Evolutionary conservation across 768 basidiomycete genomes (phyloP).

Genomic region (Collybia sp.): DNA sequence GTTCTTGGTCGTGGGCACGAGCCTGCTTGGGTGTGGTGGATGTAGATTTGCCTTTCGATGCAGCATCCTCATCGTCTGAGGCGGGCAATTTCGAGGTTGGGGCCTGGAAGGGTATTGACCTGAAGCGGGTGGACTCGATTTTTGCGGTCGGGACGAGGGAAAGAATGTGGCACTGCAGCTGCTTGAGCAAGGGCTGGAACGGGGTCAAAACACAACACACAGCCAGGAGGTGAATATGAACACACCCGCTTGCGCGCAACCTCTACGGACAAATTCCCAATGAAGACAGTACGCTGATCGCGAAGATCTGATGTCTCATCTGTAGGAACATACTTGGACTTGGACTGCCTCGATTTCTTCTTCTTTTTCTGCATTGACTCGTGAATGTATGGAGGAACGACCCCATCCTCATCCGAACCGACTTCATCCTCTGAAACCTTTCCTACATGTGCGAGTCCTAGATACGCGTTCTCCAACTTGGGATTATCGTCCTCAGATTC

Average conservation of each 20-base stretch:
- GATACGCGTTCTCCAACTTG: slow-evolving; percentile 30
- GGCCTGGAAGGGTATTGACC: slow-evolving; percentile 85
- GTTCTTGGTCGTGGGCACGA: slow-evolving; percentile 50
- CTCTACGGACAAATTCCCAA: slow-evolving; percentile 82
- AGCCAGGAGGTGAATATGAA: slow-evolving; percentile 2
- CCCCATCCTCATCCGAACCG: slow-evolving; percentile 14
- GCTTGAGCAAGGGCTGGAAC: slow-evolving; percentile 65
- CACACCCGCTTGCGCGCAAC: slow-evolving; percentile 74
- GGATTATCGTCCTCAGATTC: slow-evolving; percentile 26
- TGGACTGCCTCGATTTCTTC: slow-evolving; percentile 23
- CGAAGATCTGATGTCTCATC: slow-evolving; percentile 72
- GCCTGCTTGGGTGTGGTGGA: slow-evolving; percentile 22
- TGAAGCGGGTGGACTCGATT: slow-evolving; percentile 91
- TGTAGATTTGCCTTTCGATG: slow-evolving; percentile 23
- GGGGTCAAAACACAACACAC: slow-evolving; percentile 1
- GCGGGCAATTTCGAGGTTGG: slow-evolving; percentile 65
- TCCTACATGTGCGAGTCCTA: slow-evolving; percentile 1
- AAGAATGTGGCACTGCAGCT: slow-evolving; percentile 73
- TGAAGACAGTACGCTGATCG: slow-evolving; percentile 83
- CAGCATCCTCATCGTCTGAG: slow-evolving; percentile 27
- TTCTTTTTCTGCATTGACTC: slow-evolving; percentile 45
- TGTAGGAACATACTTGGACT: slow-evolving; percentile 48
- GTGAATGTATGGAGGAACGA: slow-evolving; percentile 38
- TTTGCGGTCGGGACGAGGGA: slow-evolving; percentile 67
- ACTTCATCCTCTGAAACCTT: slow-evolving; percentile 6